Evolutionary conservation across 2,329 filamentous ascomycete genomes (phyloP).

Genomic region (Allantophomopsis cytisporea): DNA sequence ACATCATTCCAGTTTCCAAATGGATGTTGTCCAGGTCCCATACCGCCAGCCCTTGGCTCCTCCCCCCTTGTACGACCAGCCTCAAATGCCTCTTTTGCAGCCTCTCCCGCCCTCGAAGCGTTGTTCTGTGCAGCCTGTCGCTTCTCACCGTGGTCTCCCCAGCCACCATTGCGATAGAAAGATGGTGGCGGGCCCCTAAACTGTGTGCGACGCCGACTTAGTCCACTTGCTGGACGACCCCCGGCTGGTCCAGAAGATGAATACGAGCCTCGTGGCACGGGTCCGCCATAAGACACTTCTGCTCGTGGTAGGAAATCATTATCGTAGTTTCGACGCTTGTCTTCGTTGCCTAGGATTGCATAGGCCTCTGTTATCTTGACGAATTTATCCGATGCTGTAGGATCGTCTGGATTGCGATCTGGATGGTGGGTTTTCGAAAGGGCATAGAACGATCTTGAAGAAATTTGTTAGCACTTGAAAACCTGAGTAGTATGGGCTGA

Average conservation of each 20-base stretch:
- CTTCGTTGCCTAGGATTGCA: slow-evolving; percentile 54
- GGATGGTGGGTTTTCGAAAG: slow-evolving; percentile 90
- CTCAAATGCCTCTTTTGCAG: slow-evolving; percentile 11
- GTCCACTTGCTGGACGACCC: slow-evolving; percentile 64
- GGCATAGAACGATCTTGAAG: slow-evolving; percentile 63
- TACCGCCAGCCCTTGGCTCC: slow-evolving; percentile 29
- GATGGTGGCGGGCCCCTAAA: slow-evolving; percentile 81
- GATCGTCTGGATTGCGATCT: slow-evolving; percentile 73
- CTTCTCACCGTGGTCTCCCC: slow-evolving; percentile 52
- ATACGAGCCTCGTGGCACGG: slow-evolving; percentile 30
- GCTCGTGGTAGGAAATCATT: slow-evolving; percentile 38
- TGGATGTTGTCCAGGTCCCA: slow-evolving; percentile 43
- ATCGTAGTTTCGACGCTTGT: slow-evolving; percentile 73
- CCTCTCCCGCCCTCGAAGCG: slow-evolving; percentile 6
- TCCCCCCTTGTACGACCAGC: slow-evolving; percentile 6
- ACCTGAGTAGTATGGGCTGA: not conserved
- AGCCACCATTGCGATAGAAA: slow-evolving; percentile 75
- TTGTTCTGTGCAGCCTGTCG: slow-evolving; percentile 33
- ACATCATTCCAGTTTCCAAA: slow-evolving; percentile 36
- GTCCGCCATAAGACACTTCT: slow-evolving; percentile 15
- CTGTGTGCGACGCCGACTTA: slow-evolving; percentile 60
- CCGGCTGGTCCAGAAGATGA: slow-evolving; percentile 50
- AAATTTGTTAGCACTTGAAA: slow-evolving; percentile 1
- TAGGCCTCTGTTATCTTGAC: slow-evolving; percentile 78
- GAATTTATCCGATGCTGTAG: slow-evolving; percentile 61